Evolutionary conservation across 1,284 basidiomycete species (phyloP).

Genomic region (Salmacisia buchloeana): DNA sequence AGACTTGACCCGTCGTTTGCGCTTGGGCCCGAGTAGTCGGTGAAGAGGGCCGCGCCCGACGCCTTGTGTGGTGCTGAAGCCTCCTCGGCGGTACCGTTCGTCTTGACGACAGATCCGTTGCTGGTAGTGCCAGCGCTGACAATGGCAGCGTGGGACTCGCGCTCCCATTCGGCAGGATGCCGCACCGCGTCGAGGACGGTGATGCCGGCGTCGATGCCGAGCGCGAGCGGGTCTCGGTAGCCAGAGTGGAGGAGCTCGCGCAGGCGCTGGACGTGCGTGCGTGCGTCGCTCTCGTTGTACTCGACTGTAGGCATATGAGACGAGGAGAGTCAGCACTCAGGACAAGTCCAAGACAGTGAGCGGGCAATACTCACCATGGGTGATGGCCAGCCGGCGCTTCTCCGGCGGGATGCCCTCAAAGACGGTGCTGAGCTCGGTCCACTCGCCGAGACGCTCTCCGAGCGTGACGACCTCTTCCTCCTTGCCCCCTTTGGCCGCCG

Average conservation of each 20-base stretch:
- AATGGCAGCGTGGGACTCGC: slow-evolving; percentile 18
- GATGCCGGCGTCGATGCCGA: slow-evolving; percentile 54
- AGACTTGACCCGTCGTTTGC: slow-evolving; percentile 35
- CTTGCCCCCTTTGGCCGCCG: not conserved
- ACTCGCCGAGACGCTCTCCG: slow-evolving; percentile 38
- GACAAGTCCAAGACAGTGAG: not conserved
- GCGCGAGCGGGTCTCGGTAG: slow-evolving; percentile 50
- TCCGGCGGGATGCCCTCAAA: slow-evolving; percentile 37
- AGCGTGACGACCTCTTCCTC: slow-evolving; percentile 14
- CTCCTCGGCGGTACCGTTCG: slow-evolving; percentile 7
- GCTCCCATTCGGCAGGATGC: slow-evolving; percentile 48
- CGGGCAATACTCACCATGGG: slow-evolving; percentile 25
- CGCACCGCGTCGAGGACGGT: slow-evolving; percentile 56
- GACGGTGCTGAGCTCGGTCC: slow-evolving; percentile 42
- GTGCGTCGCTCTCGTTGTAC: slow-evolving; percentile 55
- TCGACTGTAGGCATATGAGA: slow-evolving; percentile 47
- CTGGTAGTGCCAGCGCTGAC: slow-evolving; percentile 33
- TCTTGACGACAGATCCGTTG: slow-evolving; percentile 17
- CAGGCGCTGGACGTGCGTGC: slow-evolving; percentile 55
- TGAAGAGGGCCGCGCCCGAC: slow-evolving; percentile 27
- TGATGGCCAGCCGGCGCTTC: slow-evolving; percentile 37
- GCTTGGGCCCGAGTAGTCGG: slow-evolving; percentile 53
- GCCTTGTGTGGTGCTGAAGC: slow-evolving; percentile 5
- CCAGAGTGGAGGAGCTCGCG: slow-evolving; percentile 55
- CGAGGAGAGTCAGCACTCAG: not conserved